A percentile compares a stretch with the other conserved stretches of the same genome.
These are phyloP conservation scores for Fusarium illudens DNA, from an alignment of 2,329 filamentous ascomycete species.

Conservation along the genomic window DNA sequence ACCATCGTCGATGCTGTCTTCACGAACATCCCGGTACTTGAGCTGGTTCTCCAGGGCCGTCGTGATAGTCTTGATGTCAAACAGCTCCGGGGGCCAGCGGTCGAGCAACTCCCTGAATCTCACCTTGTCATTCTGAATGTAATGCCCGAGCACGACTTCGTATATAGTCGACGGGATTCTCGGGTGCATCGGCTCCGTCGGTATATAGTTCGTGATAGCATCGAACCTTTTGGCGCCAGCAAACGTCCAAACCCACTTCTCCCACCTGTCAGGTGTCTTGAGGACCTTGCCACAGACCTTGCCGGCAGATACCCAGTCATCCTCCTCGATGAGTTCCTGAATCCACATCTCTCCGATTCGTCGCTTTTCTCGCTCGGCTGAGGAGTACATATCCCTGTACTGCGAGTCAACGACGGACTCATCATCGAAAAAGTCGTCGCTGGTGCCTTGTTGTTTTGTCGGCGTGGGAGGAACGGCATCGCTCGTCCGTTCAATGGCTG, in stretches of 20 bases:
- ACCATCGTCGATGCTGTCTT: slow-evolving; percentile 79
- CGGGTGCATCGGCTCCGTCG: slow-evolving; percentile 77
- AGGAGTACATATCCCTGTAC: slow-evolving; percentile 66
- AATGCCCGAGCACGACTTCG: slow-evolving; percentile 88
- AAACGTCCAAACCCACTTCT: slow-evolving; percentile 95
- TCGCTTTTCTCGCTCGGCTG: slow-evolving; percentile 85
- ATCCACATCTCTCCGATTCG: slow-evolving; percentile 94
- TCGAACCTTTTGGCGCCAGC: slow-evolving; percentile 86
- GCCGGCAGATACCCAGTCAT: slow-evolving; percentile 81
- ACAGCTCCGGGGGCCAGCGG: slow-evolving; percentile 84
- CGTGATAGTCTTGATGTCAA: slow-evolving; percentile 79
- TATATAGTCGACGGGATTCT: slow-evolving; percentile 84
- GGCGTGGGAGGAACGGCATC: slow-evolving; percentile 54
- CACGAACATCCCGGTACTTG: slow-evolving; percentile 75
- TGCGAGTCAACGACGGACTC: slow-evolving; percentile 63
- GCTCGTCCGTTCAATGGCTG: slow-evolving; percentile 50
- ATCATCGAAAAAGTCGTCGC: slow-evolving; percentile 80
- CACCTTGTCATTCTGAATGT: slow-evolving; percentile 79
- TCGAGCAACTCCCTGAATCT: slow-evolving; percentile 83
- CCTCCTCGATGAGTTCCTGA: slow-evolving; percentile 78
- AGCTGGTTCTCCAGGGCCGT: slow-evolving; percentile 84
- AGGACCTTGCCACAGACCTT: slow-evolving; percentile 85
- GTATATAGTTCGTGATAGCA: slow-evolving; percentile 87
- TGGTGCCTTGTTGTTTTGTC: slow-evolving; percentile 50
- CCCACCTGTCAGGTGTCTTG: slow-evolving; percentile 82